Base-by-base conservation (phyloP, 2,329 filamentous ascomycete genomes). In the Trichoderma sp. region DNA sequence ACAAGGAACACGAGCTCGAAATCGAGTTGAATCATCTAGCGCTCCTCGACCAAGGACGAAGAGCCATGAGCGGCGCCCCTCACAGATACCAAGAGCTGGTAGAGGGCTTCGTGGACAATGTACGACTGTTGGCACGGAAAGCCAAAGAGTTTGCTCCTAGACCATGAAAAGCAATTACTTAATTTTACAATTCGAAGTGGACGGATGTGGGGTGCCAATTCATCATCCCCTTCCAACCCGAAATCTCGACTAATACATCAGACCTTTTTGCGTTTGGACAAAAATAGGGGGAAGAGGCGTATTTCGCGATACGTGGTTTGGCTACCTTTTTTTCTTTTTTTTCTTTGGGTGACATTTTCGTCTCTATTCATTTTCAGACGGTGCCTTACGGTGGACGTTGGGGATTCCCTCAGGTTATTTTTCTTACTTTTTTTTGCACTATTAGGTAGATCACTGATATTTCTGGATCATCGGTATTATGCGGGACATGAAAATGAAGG, bases 1-100 rank as follows among this genome's bases (percentile, higher is more conserved):
- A 87, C 70, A 93, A 93, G 75, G 91, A 92, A 74, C 93, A 95
- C 77, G 93, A 97, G 81, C 85, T 96, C 7, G 93, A 97, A 78
- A 87, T 97, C 62, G 93, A 96, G 79, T 80, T 96, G 15, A 85
- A 89, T n/a, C 85, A 91, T 0, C 81, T 80, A 6, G 83, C 86
- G n/a, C 79, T 95, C 15, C 81, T 92, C 61, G 87, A 91, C 12
- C 91, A 95, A 74, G 91, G 91, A 7, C 82, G 84, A 43, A 84
- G 86, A 70, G 86, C 89, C 28, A 82, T 85, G 75, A 80, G 79
- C 6, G 83, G 84, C 2, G 82, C 86, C 70, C 83, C 84, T 6
- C 89, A 91, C 75, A 87, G 86, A 67, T 94, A 92, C 78, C 85
- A 88, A 69, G 87, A 90, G 59, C 81, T 95, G 15, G 88, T 96